Evolutionary conservation across 1,284 basidiomycete species (phyloP).

Genomic region (Neotropicomus parvogracilis): DNA sequence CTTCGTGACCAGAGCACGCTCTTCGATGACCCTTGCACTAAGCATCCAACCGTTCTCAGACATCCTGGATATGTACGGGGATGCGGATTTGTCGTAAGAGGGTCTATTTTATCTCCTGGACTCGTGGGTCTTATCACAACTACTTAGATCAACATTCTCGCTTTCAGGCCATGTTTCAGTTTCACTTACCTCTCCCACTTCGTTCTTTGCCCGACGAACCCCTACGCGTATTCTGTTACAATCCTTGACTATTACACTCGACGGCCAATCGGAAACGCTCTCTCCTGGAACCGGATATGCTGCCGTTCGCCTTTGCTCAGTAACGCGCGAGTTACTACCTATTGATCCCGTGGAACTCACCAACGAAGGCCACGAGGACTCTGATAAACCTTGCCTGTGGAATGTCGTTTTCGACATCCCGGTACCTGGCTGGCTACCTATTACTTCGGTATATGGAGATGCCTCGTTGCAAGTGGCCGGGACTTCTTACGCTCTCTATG

Average conservation of each 20-base stretch:
- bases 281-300: constrained; percentile 58
- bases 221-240: constrained; percentile 51
- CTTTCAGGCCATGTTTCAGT: constrained; percentile 70
- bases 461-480: constrained; percentile 41
- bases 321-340: constrained; percentile 58
- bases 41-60: constrained; percentile 54
- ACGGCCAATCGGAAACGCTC: constrained; percentile 70
- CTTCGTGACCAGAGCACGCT: constrained; percentile 15
- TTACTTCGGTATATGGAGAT: constrained; percentile 48
- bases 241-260: constrained; percentile 68
- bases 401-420: constrained; percentile 68
- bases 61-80: constrained; percentile 63
- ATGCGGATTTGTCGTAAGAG: constrained; percentile 61
- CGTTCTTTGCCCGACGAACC: constrained; percentile 48
- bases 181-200: constrained; percentile 48
- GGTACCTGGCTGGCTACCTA: constrained; percentile 76
- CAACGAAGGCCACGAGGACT: constrained; percentile 58
- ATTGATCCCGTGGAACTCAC: constrained; percentile 53
- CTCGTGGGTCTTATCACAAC: constrained; percentile 6
- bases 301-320: constrained; percentile 58
- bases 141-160: constrained; percentile 65
- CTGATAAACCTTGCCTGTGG: constrained; percentile 55
- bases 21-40: constrained; percentile 58
- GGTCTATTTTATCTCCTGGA: constrained; percentile 10
- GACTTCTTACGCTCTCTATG: constrained; percentile 63